Percentiles rank a stretch among this genome's conserved stretches.
Evolutionary conservation across 305 asterid species (phyloP).

Genomic region (Plantago coronopus): DNA sequence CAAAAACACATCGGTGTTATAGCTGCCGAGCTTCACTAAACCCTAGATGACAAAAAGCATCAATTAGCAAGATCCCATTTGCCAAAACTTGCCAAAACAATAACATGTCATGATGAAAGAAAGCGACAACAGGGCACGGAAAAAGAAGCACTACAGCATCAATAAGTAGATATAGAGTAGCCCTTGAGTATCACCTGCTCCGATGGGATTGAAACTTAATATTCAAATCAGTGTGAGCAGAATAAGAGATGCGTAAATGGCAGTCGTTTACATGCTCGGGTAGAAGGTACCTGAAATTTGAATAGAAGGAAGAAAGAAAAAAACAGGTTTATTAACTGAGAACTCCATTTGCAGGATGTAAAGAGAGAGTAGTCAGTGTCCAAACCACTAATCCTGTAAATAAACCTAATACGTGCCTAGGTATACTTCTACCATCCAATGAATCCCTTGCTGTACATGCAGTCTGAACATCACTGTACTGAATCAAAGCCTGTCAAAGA

Average conservation of each 20-base stretch:
- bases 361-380: constrained; percentile 10
- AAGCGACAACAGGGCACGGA: constrained; percentile 16
- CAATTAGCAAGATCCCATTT: constrained; percentile 42
- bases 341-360: not conserved
- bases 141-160: constrained; percentile 19
- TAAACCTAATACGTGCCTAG: constrained; percentile 44
- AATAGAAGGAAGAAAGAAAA: constrained; percentile 17
- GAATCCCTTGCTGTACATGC: constrained; percentile 75
- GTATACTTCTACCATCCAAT: constrained; percentile 83
- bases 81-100: constrained; percentile 17
- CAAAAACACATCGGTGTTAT: constrained; percentile 20
- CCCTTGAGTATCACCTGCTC: constrained; percentile 51
- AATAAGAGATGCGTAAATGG: constrained; percentile 71
- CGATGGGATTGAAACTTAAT: constrained; percentile 86
- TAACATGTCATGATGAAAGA: constrained; percentile 4
- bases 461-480: constrained; percentile 67
- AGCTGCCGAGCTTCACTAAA: constrained; percentile 60
- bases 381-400: constrained; percentile 10
- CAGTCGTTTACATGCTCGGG: constrained; percentile 64
- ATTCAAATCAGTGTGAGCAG: constrained; percentile 82
- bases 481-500: constrained; percentile 64
- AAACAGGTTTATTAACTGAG: constrained; percentile 15
- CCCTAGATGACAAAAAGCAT: constrained; percentile 58
- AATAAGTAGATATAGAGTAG: constrained; percentile 2
- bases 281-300: constrained; percentile 65